Conservation (phyloP, 1,284 basidiomycete genomes). For the Taiwanofungus camphoratus region DNA sequence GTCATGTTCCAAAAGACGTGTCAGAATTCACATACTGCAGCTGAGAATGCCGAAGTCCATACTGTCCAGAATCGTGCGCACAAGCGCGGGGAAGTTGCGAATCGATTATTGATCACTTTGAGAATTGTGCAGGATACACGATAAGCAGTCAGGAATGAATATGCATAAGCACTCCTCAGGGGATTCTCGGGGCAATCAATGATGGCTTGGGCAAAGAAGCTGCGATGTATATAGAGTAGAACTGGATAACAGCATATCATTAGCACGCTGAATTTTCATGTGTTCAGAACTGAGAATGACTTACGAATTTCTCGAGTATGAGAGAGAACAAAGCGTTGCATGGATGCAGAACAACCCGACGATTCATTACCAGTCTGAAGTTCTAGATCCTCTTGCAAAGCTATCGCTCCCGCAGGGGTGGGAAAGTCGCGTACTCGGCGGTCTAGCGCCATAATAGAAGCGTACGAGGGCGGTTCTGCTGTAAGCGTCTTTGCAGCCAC, state of each 20-base stretch:
- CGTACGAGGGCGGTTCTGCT: constrained; percentile 56
- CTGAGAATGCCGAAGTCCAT: constrained; percentile 35
- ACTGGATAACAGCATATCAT: constrained; percentile 20
- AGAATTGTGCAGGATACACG: constrained; percentile 30
- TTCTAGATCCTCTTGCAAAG: constrained; percentile 26
- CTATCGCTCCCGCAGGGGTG: constrained; percentile 39
- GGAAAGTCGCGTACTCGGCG: constrained; percentile 63
- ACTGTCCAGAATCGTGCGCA: constrained; percentile 32
- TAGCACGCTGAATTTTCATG: not conserved
- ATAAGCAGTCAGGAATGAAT: constrained; percentile 34
- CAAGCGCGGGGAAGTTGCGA: constrained; percentile 21
- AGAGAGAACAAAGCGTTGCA: constrained; percentile 43
- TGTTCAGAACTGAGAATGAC: constrained; percentile 11
- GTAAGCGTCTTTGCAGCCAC: constrained; percentile 59
- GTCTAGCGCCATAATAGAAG: constrained; percentile 68
- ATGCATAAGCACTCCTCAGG: constrained; percentile 33
- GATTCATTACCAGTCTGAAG: constrained; percentile 21
- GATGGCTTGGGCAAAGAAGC: constrained; percentile 36
- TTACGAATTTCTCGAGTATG: constrained; percentile 31
- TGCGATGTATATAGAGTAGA: constrained; percentile 35
- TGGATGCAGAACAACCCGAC: constrained; percentile 23
- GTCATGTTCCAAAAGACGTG: too few species aligned
- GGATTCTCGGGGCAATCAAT: constrained; percentile 35
- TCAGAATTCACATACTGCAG: constrained; percentile 26
- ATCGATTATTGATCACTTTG: constrained; percentile 28